Percentiles rank a stretch among this genome's conserved stretches.
phyloP scores from a whole-genome alignment of 2,329 filamentous ascomycete genomes.

The Xylariaceae sp. region DNA sequence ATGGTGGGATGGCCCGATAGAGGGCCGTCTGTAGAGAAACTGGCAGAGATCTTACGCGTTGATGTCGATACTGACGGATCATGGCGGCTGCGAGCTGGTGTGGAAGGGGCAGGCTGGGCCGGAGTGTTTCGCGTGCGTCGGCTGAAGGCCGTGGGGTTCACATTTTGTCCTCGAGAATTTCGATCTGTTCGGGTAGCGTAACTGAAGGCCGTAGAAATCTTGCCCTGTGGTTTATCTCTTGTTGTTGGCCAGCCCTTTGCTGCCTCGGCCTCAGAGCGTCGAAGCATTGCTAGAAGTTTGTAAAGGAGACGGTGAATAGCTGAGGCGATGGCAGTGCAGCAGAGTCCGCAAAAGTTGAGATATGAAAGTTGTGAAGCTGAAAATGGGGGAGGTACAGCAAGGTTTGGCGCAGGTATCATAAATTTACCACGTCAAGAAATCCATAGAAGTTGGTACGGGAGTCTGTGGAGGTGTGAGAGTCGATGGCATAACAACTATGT shows the following conservation, averaged over 20 bases:
- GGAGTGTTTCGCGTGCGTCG: neutral
- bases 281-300: neutral
- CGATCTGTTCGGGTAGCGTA: neutral
- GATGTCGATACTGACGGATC: slow-evolving; percentile 15
- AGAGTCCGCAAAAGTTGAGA: neutral
- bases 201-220: neutral
- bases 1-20: slow-evolving; percentile 23
- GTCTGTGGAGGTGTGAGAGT: neutral
- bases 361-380: neutral
- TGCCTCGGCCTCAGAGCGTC: neutral
- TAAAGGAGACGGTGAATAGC: neutral
- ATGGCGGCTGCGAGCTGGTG: slow-evolving; percentile 10
- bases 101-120: slow-evolving; percentile 9
- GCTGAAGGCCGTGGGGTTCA: neutral
- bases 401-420: neutral
- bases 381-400: neutral
- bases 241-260: neutral
- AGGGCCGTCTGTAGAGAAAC: slow-evolving; percentile 22
- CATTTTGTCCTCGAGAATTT: neutral
- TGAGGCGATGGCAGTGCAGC: neutral
- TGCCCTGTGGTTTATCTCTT: neutral
- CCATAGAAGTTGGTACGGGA: neutral
- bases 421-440: neutral
- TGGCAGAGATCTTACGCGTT: slow-evolving; percentile 26
- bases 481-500: neutral